These are phyloP conservation scores for Paraphoma sp. DNA, from an alignment of 2,329 filamentous ascomycete species.

Conservation along the genomic window DNA sequence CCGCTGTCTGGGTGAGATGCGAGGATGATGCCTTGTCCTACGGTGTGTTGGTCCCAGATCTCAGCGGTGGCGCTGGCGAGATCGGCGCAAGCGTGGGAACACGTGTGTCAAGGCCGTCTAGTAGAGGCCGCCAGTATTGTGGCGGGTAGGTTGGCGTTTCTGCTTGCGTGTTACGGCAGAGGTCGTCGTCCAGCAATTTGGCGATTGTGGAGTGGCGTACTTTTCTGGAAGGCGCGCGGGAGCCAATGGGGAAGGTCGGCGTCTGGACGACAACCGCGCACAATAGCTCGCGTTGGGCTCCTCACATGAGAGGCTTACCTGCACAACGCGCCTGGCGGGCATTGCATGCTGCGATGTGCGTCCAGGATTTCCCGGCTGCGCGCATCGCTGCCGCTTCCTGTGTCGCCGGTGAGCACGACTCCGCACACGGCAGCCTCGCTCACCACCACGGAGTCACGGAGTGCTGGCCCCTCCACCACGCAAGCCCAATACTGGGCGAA, in stretches of 20 bases:
- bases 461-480: too few relatives aligned
- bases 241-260: slow-evolving; percentile 27
- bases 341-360: slow-evolving; percentile 29
- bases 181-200: slow-evolving; percentile 26
- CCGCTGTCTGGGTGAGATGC: slow-evolving; percentile 20
- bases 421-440: slow-evolving; percentile 23
- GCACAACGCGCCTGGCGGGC: slow-evolving; percentile 25
- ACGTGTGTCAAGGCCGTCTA: slow-evolving; percentile 16
- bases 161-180: slow-evolving; percentile 23
- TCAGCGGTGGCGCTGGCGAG: slow-evolving; percentile 27
- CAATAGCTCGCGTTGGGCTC: slow-evolving; percentile 6
- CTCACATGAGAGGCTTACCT: slow-evolving; percentile 18
- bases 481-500: slow-evolving; percentile 19
- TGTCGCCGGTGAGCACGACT: slow-evolving; percentile 22
- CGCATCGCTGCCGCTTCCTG: slow-evolving; percentile 26
- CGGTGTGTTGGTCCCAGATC: slow-evolving; percentile 17
- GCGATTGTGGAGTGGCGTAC: slow-evolving; percentile 26
- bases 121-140: slow-evolving; percentile 13
- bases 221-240: slow-evolving; percentile 20
- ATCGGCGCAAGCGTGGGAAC: slow-evolving; percentile 19
- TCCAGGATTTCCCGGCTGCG: slow-evolving; percentile 37
- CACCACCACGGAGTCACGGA: slow-evolving; percentile 15
- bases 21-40: slow-evolving; percentile 24
- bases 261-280: slow-evolving; percentile 5
- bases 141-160: slow-evolving; percentile 26